A percentile compares a stretch with the other conserved stretches of the same genome.
phyloP scores from a whole-genome alignment of 495 filamentous ascomycete genomes.

The Penicillium odoratum region DNA sequence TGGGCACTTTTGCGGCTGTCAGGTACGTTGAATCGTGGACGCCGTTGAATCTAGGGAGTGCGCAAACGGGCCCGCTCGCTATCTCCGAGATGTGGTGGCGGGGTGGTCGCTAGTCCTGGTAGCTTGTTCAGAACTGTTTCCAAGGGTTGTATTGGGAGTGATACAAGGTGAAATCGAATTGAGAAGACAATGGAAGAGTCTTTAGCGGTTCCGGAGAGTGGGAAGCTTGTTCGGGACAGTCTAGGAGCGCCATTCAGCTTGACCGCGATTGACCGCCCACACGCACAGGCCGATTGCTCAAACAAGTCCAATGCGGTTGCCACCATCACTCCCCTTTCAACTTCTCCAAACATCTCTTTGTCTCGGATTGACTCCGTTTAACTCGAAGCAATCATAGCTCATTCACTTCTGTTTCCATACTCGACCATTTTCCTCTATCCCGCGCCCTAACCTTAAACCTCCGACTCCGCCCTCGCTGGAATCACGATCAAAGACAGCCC shows the following conservation, averaged over 20 bases:
- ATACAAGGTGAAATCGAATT: background rate
- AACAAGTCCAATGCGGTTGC: slow-evolving; percentile 26
- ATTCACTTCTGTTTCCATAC: background rate
- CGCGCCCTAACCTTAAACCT: background rate
- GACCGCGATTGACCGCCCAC: slow-evolving; percentile 34
- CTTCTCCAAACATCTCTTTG: slow-evolving; percentile 5
- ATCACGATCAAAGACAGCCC: slow-evolving; percentile 1
- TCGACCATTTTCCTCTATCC: slow-evolving; percentile 3
- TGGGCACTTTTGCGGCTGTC: slow-evolving; percentile 16
- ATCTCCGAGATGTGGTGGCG: background rate
- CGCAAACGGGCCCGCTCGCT: slow-evolving; percentile 10
- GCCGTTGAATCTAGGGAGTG: slow-evolving; percentile 25
- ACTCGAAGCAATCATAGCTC: slow-evolving; percentile 15
- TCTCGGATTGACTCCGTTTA: slow-evolving; percentile 9
- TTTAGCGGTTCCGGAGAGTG: background rate
- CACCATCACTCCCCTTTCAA: slow-evolving; percentile 20
- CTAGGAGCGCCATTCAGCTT: slow-evolving; percentile 20
- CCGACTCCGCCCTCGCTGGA: slow-evolving; percentile 2
- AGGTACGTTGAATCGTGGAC: slow-evolving; percentile 12
- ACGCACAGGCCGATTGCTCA: slow-evolving; percentile 30
- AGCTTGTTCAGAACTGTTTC: background rate
- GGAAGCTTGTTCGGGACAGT: slow-evolving; percentile 10
- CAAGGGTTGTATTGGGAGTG: background rate
- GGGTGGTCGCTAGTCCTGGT: background rate
- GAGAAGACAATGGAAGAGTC: slow-evolving; percentile 1